A percentile compares a stretch with the other conserved stretches of the same genome.
These are phyloP conservation scores for Rhizopus arrhizus DNA, from an alignment of 371 early-diverging fungal genomes.

Conservation along the genomic window DNA sequence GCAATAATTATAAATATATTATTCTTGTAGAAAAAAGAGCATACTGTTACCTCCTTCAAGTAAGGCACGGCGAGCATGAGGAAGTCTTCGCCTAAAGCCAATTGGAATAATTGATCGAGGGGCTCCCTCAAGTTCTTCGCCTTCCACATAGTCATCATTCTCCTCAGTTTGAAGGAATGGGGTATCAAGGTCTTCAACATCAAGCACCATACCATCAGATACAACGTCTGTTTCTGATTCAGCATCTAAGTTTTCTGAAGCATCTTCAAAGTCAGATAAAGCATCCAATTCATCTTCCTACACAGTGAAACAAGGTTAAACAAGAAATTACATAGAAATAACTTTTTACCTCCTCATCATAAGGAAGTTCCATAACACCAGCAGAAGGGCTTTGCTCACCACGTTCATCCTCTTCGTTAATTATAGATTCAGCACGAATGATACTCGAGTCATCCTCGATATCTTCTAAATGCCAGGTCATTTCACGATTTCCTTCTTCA, in stretches of 20 bases:
- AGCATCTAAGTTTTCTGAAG: slow-evolving; percentile 52
- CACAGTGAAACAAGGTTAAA: background rate
- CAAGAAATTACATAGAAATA: background rate
- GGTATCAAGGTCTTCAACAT: slow-evolving; percentile 59
- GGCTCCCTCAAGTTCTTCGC: slow-evolving; percentile 43
- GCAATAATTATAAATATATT: background rate
- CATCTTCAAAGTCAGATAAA: slow-evolving; percentile 55
- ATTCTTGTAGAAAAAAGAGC: background rate
- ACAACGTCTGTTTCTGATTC: slow-evolving; percentile 47
- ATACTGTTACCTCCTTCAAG: slow-evolving; percentile 27
- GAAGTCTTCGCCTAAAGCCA: slow-evolving; percentile 31
- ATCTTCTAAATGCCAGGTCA: slow-evolving; percentile 58
- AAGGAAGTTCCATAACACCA: slow-evolving; percentile 16
- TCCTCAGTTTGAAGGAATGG: slow-evolving; percentile 57
- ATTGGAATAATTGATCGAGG: slow-evolving; percentile 37
- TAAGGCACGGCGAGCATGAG: slow-evolving; percentile 28
- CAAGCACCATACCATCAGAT: slow-evolving; percentile 50
- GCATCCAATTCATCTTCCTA: slow-evolving; percentile 51
- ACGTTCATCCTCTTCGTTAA: slow-evolving; percentile 51
- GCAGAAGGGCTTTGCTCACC: slow-evolving; percentile 29
- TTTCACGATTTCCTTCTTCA: slow-evolving; percentile 50
- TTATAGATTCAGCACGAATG: slow-evolving; percentile 42
- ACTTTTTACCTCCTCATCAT: slow-evolving; percentile 38
- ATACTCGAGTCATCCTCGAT: slow-evolving; percentile 60
- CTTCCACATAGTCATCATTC: slow-evolving; percentile 36